phyloP scores from a whole-genome alignment of 83 land plant species.

The Isoetes engelmannii region DNA sequence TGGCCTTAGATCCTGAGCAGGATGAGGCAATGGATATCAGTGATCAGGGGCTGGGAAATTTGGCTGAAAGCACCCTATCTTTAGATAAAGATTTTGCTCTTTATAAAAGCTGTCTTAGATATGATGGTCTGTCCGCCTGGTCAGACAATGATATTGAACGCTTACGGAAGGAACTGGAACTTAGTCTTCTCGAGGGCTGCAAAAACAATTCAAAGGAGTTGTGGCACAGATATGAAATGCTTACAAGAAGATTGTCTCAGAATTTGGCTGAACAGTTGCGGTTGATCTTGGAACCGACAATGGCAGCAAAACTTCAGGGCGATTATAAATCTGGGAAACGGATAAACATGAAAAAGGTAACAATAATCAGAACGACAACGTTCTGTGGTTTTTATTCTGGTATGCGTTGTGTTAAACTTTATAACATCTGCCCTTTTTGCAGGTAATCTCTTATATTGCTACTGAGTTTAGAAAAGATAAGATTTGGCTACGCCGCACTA shows the following conservation, averaged over 20 bases:
- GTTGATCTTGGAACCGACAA: constrained; percentile 87
- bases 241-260: constrained; percentile 73
- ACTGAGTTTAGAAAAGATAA: constrained; percentile 91
- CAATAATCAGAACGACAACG: too few relatives aligned
- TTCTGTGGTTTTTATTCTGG: too few relatives aligned
- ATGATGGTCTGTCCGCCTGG: background rate
- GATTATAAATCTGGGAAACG: constrained; percentile 98
- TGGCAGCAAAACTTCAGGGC: constrained; percentile 91
- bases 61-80: too few relatives aligned
- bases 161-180: constrained; percentile 30
- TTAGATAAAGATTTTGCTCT: too few relatives aligned
- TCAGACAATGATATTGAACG: constrained; percentile 33
- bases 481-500: constrained; percentile 91
- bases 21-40: too few relatives aligned
- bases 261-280: constrained; percentile 91
- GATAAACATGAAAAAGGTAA: constrained; percentile 93
- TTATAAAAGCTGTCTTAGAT: too few relatives aligned
- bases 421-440: background rate
- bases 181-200: constrained; percentile 27
- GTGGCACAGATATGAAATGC: constrained; percentile 75
- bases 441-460: constrained; percentile 96
- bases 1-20: too few relatives aligned
- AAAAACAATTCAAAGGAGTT: constrained; percentile 35
- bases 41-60: too few relatives aligned
- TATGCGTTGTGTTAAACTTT: too few relatives aligned